These are phyloP conservation scores for Albugo candida DNA, from an alignment of 352 stramenopile genomes.

Conservation along the genomic window DNA sequence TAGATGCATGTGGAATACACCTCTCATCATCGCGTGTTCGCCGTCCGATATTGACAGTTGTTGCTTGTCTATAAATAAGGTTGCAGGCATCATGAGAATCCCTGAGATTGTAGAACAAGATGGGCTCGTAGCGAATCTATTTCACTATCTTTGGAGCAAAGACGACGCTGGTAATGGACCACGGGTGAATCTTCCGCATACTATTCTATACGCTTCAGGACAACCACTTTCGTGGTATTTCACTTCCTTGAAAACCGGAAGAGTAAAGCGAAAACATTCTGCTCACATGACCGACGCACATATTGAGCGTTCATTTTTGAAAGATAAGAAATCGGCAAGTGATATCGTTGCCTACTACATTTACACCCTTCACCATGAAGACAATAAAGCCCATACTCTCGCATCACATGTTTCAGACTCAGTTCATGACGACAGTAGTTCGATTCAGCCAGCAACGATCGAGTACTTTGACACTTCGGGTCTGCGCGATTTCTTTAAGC, in stretches of 20 bases:
- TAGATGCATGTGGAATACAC: no score
- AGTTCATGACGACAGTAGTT: not conserved
- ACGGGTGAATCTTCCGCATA: slow-evolving; percentile 81
- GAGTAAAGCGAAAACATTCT: slow-evolving; percentile 85
- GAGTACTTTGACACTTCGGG: slow-evolving; percentile 82
- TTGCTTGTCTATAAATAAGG: no score
- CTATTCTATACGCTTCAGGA: slow-evolving; percentile 84
- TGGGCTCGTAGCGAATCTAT: slow-evolving; percentile 75
- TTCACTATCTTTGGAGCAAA: slow-evolving; percentile 80
- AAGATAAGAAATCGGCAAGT: slow-evolving; percentile 30
- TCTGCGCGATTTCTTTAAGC: slow-evolving; percentile 85
- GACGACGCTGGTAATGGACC: slow-evolving; percentile 80
- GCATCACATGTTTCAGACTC: not conserved
- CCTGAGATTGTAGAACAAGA: slow-evolving; percentile 62
- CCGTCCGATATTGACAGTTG: no score
- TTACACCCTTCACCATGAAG: slow-evolving; percentile 3
- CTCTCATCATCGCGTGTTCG: no score
- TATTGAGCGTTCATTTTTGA: slow-evolving; percentile 89
- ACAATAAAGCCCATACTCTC: not conserved
- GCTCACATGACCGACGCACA: slow-evolving; percentile 79
- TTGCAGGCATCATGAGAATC: slow-evolving; percentile 19
- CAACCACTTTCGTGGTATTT: slow-evolving; percentile 92
- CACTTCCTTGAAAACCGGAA: slow-evolving; percentile 55
- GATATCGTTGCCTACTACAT: slow-evolving; percentile 90
- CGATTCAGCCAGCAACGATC: slow-evolving; percentile 33